Percentiles rank a stretch among this genome's conserved stretches.
Conservation (phyloP, 257 asterid species). For the Solanum paucissectum region DNA sequence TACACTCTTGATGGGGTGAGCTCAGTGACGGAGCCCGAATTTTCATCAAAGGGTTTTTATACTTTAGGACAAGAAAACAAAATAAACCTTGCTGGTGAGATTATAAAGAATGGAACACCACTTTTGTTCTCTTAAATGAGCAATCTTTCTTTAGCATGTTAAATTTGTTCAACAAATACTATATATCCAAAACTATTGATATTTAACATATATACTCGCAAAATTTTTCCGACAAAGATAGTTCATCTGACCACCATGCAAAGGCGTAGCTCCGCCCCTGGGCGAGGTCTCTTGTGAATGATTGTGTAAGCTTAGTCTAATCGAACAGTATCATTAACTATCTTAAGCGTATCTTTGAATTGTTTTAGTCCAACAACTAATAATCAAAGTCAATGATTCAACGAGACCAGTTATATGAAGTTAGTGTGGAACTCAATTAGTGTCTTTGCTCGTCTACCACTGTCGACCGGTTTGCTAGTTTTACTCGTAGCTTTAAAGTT, state of each 20-base stretch:
- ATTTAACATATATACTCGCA: no score
- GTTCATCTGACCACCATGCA: no score
- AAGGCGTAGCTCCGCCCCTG: not conserved
- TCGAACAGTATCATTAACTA: not conserved
- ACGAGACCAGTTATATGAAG: not conserved
- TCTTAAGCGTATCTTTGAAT: not conserved
- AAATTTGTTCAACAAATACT: no score
- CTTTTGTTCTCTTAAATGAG: no score
- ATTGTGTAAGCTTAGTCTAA: not conserved
- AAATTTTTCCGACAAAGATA: fast-evolving
- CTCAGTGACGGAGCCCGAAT: fast-evolving
- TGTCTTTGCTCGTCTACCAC: not conserved
- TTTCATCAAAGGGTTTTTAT: no score
- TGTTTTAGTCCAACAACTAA: not conserved
- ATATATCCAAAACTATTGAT: no score
- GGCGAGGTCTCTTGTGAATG: not conserved
- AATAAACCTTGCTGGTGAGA: no score
- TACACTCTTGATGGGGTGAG: not conserved
- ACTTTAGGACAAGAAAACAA: no score
- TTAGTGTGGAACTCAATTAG: not conserved
- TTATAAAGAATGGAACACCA: no score
- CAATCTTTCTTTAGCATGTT: no score
- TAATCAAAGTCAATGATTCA: not conserved
- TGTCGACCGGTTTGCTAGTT: not conserved
- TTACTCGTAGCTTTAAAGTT: not conserved